Conservation (phyloP, 345 rosid species). For the Dipteronia dyeriana region DNA sequence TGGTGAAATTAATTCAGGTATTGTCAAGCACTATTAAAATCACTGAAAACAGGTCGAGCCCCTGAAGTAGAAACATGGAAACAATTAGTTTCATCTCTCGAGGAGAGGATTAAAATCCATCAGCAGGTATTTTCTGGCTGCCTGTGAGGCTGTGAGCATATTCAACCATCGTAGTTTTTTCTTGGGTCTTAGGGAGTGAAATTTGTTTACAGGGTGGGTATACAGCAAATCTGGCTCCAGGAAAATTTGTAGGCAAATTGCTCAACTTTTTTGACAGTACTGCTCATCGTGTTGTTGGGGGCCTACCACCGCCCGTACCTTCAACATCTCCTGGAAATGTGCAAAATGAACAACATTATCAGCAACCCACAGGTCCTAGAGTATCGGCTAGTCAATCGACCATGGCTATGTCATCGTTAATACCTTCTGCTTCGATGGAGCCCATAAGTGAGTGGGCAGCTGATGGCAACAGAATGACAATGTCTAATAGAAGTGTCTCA, state of each 20-base stretch:
- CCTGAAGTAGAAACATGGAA: slow-evolving; percentile 74
- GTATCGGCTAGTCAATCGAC: slow-evolving; percentile 76
- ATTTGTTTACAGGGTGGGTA: slow-evolving; percentile 66
- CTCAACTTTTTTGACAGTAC: slow-evolving; percentile 81
- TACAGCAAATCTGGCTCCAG: slow-evolving; percentile 69
- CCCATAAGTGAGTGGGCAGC: slow-evolving; percentile 64
- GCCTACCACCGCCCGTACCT: slow-evolving; percentile 65
- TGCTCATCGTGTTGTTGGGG: slow-evolving; percentile 83
- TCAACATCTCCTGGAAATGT: slow-evolving; percentile 39
- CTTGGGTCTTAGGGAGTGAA: slow-evolving; percentile 10
- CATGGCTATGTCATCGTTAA: slow-evolving; percentile 68
- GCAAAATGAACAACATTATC: slow-evolving; percentile 46
- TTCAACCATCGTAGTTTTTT: neutral
- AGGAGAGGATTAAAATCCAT: slow-evolving; percentile 69
- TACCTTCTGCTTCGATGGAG: slow-evolving; percentile 76
- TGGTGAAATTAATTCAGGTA: slow-evolving; percentile 46
- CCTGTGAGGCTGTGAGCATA: neutral
- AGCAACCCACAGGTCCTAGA: slow-evolving; percentile 45
- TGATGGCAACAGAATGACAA: slow-evolving; percentile 60
- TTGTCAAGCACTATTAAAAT: slow-evolving; percentile 69
- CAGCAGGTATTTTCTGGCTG: slow-evolving; percentile 57
- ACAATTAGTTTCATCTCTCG: slow-evolving; percentile 58
- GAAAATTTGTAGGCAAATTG: slow-evolving; percentile 70
- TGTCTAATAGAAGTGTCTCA: slow-evolving; percentile 75
- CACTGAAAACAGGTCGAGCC: slow-evolving; percentile 68